These are phyloP conservation scores for Umbellularia californica DNA, from an alignment of 164 flowering plant genomes.

Conservation along the genomic window DNA sequence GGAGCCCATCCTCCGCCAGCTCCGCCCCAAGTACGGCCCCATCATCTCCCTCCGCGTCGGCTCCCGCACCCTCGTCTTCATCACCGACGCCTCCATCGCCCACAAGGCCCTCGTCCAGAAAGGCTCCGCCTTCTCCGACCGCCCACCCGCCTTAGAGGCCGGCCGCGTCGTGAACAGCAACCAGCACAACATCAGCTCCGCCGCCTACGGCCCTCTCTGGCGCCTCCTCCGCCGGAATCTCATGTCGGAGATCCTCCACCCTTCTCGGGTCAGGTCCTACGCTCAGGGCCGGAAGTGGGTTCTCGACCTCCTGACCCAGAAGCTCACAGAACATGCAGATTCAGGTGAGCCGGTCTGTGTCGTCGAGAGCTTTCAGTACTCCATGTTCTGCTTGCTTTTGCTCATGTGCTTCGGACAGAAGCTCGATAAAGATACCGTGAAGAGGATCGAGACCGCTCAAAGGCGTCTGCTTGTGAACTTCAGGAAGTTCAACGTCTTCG, in stretches of 20 bases:
- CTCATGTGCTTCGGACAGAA: slow-evolving; percentile 46
- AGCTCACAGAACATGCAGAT: slow-evolving; percentile 6
- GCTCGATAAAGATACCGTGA: slow-evolving; percentile 25
- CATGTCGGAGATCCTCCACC: slow-evolving; percentile 29
- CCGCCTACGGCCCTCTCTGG: slow-evolving; percentile 41
- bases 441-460: slow-evolving; percentile 18
- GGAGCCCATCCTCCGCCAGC: slow-evolving; percentile 18
- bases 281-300: slow-evolving; percentile 31
- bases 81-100: slow-evolving; percentile 29
- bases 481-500: slow-evolving; percentile 12
- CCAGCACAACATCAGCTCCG: slow-evolving; percentile 28
- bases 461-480: slow-evolving; percentile 7
- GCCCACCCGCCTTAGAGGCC: slow-evolving; percentile 20
- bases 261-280: slow-evolving; percentile 28
- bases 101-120: slow-evolving; percentile 40
- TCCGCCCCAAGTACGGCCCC: slow-evolving; percentile 37
- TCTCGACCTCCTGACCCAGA: slow-evolving; percentile 12
- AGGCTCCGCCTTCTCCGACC: slow-evolving; percentile 39
- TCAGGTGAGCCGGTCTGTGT: slow-evolving; percentile 13
- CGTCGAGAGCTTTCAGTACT: slow-evolving; percentile 18
- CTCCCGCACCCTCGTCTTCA: slow-evolving; percentile 25
- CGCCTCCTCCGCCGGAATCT: slow-evolving; percentile 43
- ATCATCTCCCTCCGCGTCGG: slow-evolving; percentile 37
- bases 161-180: slow-evolving; percentile 10
- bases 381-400: slow-evolving; percentile 32